Conservation (phyloP, 345 rosid genomes). For the Melaleuca quinquenervia region DNA sequence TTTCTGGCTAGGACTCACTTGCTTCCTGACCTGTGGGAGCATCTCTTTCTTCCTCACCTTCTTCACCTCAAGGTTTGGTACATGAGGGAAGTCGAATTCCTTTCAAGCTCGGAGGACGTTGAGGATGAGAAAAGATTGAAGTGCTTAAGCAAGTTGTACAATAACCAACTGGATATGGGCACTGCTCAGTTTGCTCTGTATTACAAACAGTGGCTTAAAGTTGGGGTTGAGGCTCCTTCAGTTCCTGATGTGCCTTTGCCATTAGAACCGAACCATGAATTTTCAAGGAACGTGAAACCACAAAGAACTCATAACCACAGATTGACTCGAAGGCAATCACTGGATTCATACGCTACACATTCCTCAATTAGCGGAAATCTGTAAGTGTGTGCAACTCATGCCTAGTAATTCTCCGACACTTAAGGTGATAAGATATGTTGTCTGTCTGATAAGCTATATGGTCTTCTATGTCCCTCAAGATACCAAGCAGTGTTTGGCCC, state of each 20-base stretch:
- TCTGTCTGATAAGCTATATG: neutral
- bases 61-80: conserved; percentile 63
- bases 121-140: conserved; percentile 24
- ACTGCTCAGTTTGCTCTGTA: conserved; percentile 41
- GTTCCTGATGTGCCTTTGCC: conserved; percentile 45
- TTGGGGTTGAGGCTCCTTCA: conserved; percentile 34
- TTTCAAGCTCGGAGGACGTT: conserved; percentile 9
- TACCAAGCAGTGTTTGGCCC: conserved; percentile 36
- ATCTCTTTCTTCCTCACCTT: conserved; percentile 58
- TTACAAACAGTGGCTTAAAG: conserved; percentile 44
- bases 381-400: conserved; percentile 20
- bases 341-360: conserved; percentile 29
- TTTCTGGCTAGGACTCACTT: conserved; percentile 41
- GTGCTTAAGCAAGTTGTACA: conserved; percentile 25
- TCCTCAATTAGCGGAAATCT: conserved; percentile 24
- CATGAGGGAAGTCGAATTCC: conserved; percentile 27
- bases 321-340: conserved; percentile 16
- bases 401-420: neutral
- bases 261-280: conserved; percentile 9
- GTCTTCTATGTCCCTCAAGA: conserved; percentile 5
- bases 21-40: conserved; percentile 67
- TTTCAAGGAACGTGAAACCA: conserved; percentile 12
- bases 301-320: neutral
- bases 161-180: conserved; percentile 37
- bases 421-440: neutral